Evolutionary conservation across 2,329 filamentous ascomycete genomes (phyloP), one percentile per base, ranked within the genome.

Genomic region (Penicillium verrucosum): DNA sequence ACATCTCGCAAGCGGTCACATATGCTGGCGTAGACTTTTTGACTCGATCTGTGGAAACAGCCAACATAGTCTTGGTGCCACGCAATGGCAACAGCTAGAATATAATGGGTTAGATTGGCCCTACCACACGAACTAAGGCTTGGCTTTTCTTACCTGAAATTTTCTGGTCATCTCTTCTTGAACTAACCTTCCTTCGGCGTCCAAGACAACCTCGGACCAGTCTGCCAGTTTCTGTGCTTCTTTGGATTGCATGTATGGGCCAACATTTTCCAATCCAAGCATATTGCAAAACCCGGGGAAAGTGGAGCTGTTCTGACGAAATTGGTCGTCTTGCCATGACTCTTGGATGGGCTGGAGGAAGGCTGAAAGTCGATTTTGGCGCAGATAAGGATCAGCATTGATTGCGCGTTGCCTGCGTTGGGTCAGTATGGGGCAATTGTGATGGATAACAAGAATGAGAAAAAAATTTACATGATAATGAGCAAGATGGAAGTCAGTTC

Each of bases 401-500:
- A 82, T 87, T 36, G 91, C 87, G 58, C 94, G 90, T 73, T 97
- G 93, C 66, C 89, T 89, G 44, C 3, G 14, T 48, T 43, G 48
- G 18, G 53, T 67, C 54, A 65, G 60, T 29, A 47, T 12, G 36
- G 12, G 59, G 43, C n/a, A 29, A 12, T 5, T n/a, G 14, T 10
- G 16, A 10, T 30, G 6, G 14, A 25, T 2, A 36, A 18, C 8
- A 18, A 2, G 12, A 5, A 34, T 23, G 65, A 62, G 18, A 36
- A 16, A 30, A 36, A 43, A 14, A 4, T 23, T 37, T 77, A 89
- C 84, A 94, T 88, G 60, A 99, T 94, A 57, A 96, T 94, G 71
- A 99, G 95, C 0, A 97, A 80, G 61, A 97, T 93, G 10, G 92
- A 93, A 65, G 87, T 89, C 67, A 95, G 92, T 1, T 92, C 90